Percentiles rank a stretch among this genome's conserved stretches.
Evolutionary conservation across 2,329 filamentous ascomycete genomes (phyloP).

Genomic region (Aphanocladium album): DNA sequence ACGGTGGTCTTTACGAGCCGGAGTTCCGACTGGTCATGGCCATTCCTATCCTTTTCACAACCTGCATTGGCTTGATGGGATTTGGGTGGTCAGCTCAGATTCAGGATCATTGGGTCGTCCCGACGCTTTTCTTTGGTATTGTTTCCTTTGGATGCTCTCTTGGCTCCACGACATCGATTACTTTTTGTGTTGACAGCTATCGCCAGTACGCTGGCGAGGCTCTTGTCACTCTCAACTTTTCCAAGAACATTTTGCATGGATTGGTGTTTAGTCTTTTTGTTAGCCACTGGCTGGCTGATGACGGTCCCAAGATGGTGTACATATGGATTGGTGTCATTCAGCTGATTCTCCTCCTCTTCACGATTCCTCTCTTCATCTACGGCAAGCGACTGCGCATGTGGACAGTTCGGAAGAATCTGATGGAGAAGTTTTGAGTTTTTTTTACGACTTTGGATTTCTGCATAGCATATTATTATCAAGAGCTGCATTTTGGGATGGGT

Average conservation of each 20-base stretch:
- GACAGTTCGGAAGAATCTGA: constrained; percentile 80
- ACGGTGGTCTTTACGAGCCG: constrained; percentile 92
- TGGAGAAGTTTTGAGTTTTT: constrained; percentile 61
- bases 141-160: constrained; percentile 89
- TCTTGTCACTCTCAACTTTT: constrained; percentile 88
- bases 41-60: constrained; percentile 70
- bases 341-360: constrained; percentile 64
- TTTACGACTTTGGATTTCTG: neutral
- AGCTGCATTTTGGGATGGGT: neutral
- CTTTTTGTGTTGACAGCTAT: constrained; percentile 91
- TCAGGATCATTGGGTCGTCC: constrained; percentile 79
- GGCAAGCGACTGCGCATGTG: constrained; percentile 91
- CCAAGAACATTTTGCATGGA: constrained; percentile 90
- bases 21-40: constrained; percentile 91
- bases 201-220: constrained; percentile 91
- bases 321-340: constrained; percentile 83
- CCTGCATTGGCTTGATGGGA: constrained; percentile 82
- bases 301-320: constrained; percentile 74
- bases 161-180: constrained; percentile 86
- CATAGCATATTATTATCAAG: neutral
- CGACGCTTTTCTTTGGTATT: constrained; percentile 87
- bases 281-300: constrained; percentile 70
- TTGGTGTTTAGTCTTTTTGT: constrained; percentile 87
- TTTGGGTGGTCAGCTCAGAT: constrained; percentile 88
- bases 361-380: constrained; percentile 90